Conservation (phyloP, 345 rosid species). For the Pistacia integerrima region DNA sequence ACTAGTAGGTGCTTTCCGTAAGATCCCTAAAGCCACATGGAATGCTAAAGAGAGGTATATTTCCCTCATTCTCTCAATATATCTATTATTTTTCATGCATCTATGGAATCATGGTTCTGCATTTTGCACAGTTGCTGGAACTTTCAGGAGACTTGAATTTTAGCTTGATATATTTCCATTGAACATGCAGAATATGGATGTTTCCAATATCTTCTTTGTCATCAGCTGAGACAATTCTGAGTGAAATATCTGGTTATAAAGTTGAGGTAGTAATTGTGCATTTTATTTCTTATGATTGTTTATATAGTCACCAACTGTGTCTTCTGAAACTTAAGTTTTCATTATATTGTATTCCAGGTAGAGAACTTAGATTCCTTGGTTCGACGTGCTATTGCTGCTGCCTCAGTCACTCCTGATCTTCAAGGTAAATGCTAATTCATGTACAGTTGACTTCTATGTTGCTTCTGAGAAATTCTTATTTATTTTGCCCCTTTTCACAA, state of each 20-base stretch:
- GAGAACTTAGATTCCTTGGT: conserved; percentile 82
- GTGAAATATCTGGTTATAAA: conserved; percentile 44
- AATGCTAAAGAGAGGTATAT: conserved; percentile 87
- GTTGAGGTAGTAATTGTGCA: conserved; percentile 66
- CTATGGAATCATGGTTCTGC: background rate
- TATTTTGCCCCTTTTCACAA: conserved; percentile 4
- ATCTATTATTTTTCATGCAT: background rate
- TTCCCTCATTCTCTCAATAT: background rate
- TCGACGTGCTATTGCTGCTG: conserved; percentile 69
- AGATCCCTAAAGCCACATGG: conserved; percentile 86
- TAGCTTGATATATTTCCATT: conserved; percentile 19
- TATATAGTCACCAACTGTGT: background rate
- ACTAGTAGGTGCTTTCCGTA: conserved; percentile 66
- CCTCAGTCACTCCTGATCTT: conserved; percentile 69
- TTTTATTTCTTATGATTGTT: conserved; percentile 6
- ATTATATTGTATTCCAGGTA: conserved; percentile 44
- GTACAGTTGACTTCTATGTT: conserved; percentile 10
- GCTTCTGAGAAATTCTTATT: background rate
- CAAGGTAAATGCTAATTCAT: conserved; percentile 50
- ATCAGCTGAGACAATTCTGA: conserved; percentile 57
- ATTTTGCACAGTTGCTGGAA: background rate
- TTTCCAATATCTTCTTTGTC: conserved; percentile 74
- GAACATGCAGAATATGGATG: conserved; percentile 66
- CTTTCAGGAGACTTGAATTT: conserved; percentile 8
- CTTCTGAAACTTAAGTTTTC: background rate